A percentile compares a stretch with the other conserved stretches of the same genome.
Evolutionary conservation across 2,329 filamentous ascomycete species (phyloP).

Genomic region (Aureobasidium sp.): DNA sequence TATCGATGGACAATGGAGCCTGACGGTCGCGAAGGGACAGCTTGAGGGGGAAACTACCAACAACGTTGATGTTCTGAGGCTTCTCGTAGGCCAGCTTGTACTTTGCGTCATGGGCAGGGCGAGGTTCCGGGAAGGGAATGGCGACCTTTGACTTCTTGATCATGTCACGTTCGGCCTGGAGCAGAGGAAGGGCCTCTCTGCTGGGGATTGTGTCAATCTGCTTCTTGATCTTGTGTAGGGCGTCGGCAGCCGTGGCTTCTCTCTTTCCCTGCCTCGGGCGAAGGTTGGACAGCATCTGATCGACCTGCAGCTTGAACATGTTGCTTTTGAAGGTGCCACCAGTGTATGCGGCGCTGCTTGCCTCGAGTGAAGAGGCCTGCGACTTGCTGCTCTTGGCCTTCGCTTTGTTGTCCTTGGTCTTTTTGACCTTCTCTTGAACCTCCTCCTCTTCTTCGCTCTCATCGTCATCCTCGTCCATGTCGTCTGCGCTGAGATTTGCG

Average conservation of each 20-base stretch:
- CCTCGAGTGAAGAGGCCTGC: slow-evolving; percentile 11
- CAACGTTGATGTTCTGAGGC: slow-evolving; percentile 73
- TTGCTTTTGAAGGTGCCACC: slow-evolving; percentile 56
- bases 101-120: slow-evolving; percentile 63
- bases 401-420: slow-evolving; percentile 2
- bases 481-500: slow-evolving; percentile 12
- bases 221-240: slow-evolving; percentile 46
- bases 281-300: slow-evolving; percentile 52
- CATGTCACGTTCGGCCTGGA: slow-evolving; percentile 58
- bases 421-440: background rate
- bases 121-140: slow-evolving; percentile 81
- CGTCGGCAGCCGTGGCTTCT: slow-evolving; percentile 44
- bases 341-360: slow-evolving; percentile 32
- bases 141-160: slow-evolving; percentile 58
- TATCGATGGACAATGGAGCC: slow-evolving; percentile 56
- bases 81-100: slow-evolving; percentile 74
- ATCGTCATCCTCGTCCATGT: background rate
- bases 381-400: slow-evolving; percentile 12
- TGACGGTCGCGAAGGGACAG: slow-evolving; percentile 59
- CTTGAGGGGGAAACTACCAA: slow-evolving; percentile 75
- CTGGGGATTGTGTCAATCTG: slow-evolving; percentile 50
- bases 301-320: slow-evolving; percentile 59
- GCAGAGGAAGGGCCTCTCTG: slow-evolving; percentile 42
- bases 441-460: slow-evolving; percentile 4
- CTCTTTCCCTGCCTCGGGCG: slow-evolving; percentile 51